Evolutionary conservation across 345 rosid genomes (phyloP).

Genomic region (Pistacia atlantica): DNA sequence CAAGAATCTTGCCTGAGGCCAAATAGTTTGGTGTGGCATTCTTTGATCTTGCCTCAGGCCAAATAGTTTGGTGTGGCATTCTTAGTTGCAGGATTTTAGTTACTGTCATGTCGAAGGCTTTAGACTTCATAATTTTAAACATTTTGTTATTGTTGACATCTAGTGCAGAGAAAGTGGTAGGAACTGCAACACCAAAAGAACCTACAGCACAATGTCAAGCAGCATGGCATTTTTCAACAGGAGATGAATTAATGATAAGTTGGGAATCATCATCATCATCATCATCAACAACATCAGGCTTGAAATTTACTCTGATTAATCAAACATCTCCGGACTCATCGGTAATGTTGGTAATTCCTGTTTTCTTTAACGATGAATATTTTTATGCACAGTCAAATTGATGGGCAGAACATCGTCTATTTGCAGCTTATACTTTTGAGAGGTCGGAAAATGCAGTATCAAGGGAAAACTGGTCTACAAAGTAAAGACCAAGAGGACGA

Average conservation of each 20-base stretch:
- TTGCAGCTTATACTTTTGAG: slow-evolving; percentile 57
- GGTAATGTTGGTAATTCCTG: slow-evolving; percentile 29
- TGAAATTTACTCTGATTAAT: slow-evolving; percentile 42
- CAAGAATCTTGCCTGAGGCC: not conserved
- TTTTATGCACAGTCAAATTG: not conserved
- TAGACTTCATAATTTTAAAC: slow-evolving; percentile 7
- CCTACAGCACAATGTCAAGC: slow-evolving; percentile 59
- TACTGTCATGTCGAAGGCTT: not conserved
- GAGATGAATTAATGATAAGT: slow-evolving; percentile 61
- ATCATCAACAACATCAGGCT: slow-evolving; percentile 27
- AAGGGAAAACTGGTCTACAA: slow-evolving; percentile 11
- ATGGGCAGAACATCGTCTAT: not conserved
- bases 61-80: not conserved
- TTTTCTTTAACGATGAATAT: not conserved
- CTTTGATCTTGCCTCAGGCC: not conserved
- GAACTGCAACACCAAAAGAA: slow-evolving; percentile 73
- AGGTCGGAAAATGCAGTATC: slow-evolving; percentile 73
- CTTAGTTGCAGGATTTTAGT: not conserved
- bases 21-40: not conserved
- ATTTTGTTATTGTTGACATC: slow-evolving; percentile 35
- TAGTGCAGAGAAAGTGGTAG: slow-evolving; percentile 91
- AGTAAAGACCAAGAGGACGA: slow-evolving; percentile 18
- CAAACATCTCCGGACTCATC: slow-evolving; percentile 43
- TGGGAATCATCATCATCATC: slow-evolving; percentile 50
- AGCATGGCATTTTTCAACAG: slow-evolving; percentile 79